Base-by-base conservation (phyloP, 2,329 filamentous ascomycete genomes). In the Bretziella fagacearum region DNA sequence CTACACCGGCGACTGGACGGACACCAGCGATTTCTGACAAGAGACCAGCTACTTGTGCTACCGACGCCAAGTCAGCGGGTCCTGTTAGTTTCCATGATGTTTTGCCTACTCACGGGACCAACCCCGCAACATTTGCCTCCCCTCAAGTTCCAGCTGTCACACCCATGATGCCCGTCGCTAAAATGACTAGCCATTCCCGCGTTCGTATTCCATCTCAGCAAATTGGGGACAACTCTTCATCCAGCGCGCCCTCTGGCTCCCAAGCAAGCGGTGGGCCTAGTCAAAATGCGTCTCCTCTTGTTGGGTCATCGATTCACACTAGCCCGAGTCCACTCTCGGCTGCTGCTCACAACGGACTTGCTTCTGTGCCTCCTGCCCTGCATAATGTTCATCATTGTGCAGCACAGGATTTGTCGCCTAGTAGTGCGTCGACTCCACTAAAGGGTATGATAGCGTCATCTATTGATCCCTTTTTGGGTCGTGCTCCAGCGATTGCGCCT, bases 121-220 rank as follows among this genome's bases (percentile, higher is more conserved):
- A 70, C 50, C 65, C 69, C 46, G 63, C 70, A 29, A 70, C 65
- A 50, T 71, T 80, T 53, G 75, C 77, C 41, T 95, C 89, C 13
- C 89, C 89, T 6, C 84, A 85, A 58, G 73, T 89, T 44, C 67
- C 80, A 23, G 70, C 84, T 51, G 81, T 83, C 7, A 91, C 84
- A 27, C 89, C 91, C 6, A 79, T 77, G 22, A 64, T 93, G 40
- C 32, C 26, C 4, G 79, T 44, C 6, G 36, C 86, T 10, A 94
- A 94, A 60, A 79, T 79, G 17, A 78, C 85, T 4, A 87, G 84
- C 10, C 84, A 86, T 6, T 80, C 77, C 53, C 81, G 82, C 52
- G 73, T 78, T 30, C 78, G 84, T 47, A 83, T 87, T 51, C 65
- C 75, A 40, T 91, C 85, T 6, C 84, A 93, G 53, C 85, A 93